These are phyloP conservation scores for Jatropha curcas DNA, from an alignment of 345 rosid genomes.

Conservation along the genomic window DNA sequence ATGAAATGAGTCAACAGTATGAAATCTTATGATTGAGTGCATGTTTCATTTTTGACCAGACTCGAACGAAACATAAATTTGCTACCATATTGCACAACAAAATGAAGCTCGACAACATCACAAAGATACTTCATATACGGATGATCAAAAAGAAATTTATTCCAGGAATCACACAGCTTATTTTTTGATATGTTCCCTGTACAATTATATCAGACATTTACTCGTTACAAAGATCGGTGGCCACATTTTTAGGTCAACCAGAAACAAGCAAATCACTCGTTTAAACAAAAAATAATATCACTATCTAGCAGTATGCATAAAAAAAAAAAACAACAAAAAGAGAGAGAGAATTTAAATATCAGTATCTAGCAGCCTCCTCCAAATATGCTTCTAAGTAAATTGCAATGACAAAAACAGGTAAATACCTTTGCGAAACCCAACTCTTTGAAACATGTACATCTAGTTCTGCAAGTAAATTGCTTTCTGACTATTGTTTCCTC, in stretches of 20 bases:
- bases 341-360: too few relatives aligned
- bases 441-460: not conserved
- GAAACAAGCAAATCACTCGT: not conserved
- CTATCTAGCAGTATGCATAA: not conserved
- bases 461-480: not conserved
- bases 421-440: not conserved
- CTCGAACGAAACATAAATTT: too few relatives aligned
- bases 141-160: not conserved
- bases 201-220: conserved; percentile 26
- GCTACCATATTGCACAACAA: not conserved
- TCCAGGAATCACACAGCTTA: conserved; percentile 2
- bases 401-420: not conserved
- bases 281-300: not conserved
- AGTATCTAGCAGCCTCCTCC: not conserved
- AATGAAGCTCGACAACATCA: not conserved
- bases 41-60: too few relatives aligned
- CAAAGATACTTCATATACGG: not conserved
- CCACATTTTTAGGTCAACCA: conserved; percentile 6
- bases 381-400: not conserved
- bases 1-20: too few relatives aligned
- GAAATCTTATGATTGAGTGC: too few relatives aligned
- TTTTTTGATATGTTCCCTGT: conserved; percentile 18
- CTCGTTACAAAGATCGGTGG: conserved; percentile 1
- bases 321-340: not conserved
- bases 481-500: not conserved